These are phyloP conservation scores for Musa acuminata DNA, from an alignment of 176 grass and related monocot genomes.

Conservation along the genomic window DNA sequence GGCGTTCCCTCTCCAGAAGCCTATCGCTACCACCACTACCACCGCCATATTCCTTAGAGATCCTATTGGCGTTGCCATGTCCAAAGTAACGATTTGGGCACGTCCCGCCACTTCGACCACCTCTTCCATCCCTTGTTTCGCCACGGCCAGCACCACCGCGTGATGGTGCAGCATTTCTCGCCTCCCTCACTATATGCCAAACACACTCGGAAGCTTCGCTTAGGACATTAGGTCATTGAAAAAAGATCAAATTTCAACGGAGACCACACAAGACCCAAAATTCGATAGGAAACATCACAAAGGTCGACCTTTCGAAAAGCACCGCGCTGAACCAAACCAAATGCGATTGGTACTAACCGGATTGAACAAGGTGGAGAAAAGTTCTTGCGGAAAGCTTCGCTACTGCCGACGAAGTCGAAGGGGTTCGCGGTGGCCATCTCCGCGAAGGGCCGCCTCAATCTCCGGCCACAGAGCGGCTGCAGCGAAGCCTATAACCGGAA, in stretches of 20 bases:
- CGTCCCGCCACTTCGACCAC: neutral
- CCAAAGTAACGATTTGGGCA: slow-evolving; percentile 1
- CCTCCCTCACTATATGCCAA: neutral
- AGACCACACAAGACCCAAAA: neutral
- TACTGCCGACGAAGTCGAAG: neutral
- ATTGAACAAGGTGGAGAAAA: neutral
- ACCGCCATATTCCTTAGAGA: slow-evolving; percentile 15
- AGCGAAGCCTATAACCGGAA: neutral
- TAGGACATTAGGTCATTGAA: neutral
- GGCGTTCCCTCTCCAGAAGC: slow-evolving; percentile 30
- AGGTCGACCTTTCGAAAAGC: neutral
- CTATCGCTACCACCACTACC: slow-evolving; percentile 24
- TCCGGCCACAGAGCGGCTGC: neutral
- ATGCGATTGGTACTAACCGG: neutral
- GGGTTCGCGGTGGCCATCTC: neutral
- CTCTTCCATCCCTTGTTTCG: slow-evolving; percentile 19
- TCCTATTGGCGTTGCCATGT: slow-evolving; percentile 1
- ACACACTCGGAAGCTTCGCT: neutral
- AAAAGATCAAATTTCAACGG: too few relatives aligned
- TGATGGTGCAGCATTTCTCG: neutral
- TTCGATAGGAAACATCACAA: neutral
- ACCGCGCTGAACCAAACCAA: neutral
- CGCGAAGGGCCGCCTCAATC: neutral
- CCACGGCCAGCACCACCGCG: slow-evolving; percentile 39
- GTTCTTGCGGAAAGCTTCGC: neutral